Base-by-base conservation (phyloP, 108 stramenopile species). In the Phaeodactylum tricornutum region DNA sequence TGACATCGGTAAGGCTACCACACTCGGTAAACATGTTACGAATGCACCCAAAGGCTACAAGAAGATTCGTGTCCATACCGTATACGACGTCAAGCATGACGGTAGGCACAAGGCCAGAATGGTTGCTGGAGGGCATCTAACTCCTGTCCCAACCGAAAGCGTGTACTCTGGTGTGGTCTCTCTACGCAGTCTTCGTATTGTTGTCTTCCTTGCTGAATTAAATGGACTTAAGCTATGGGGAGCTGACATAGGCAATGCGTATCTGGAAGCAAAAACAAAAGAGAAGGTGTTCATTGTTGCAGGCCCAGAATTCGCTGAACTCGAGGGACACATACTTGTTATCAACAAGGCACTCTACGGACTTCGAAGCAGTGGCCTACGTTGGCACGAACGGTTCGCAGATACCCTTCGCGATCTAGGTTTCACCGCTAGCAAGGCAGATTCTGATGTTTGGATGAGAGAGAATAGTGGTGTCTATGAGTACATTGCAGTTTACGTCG, bases 91-190 rank as follows among this genome's bases (percentile, higher is more conserved):
- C 17, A 12, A 69, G 63, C 61, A 63, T 27, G 67, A 63, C 29
- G 29, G 28, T 7, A 22, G 67, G 6, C 44, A 43, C 1, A 61
- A 61, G 30, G 49, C 54, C 1, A 38, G 66, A 26, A 17, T 61
- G 0, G 62, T 69, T 2, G 67, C 52, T 3, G 52, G 23, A 7
- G 52, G 39, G 26, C 52, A 53, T 21, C 17, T 24, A 28, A 53
- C 52, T 24, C 15, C 14, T 6, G 15, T 15, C n/a, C 49, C 62
- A 1, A 0, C 37, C 1, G 62, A 64, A 1, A 43, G 24, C 20
- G 38, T 55, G 0, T 71, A 71, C 47, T 53, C 69, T 0, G 37
- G 59, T 47, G 69, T 71, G 27, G 69, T 64, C 15, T 54, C 57
- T 23, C 17, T 65, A 25, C 37, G 55, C 3, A 45, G 54, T 4